phyloP scores from a whole-genome alignment of 164 flowering plant genomes.

The grape (Vitis vinifera) region DNA sequence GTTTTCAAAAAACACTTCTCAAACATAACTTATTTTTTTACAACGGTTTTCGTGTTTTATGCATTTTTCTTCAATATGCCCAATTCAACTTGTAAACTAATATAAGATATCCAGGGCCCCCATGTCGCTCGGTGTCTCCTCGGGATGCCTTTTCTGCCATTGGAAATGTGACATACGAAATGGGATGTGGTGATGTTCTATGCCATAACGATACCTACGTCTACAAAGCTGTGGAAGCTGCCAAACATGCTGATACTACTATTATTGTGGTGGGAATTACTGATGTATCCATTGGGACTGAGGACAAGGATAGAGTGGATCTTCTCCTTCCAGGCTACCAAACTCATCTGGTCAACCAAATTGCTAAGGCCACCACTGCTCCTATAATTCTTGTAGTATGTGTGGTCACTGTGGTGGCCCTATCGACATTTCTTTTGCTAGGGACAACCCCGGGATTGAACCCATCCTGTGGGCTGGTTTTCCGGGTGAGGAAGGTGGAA shows the following conservation, averaged over 20 bases:
- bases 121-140: conserved; percentile 12
- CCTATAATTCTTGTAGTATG: conserved; percentile 26
- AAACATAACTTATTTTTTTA: no score
- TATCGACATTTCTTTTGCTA: conserved; percentile 26
- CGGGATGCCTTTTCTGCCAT: conserved; percentile 13
- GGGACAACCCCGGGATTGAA: conserved; percentile 1
- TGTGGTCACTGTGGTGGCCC: conserved; percentile 22
- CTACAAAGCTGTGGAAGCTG: conserved; percentile 16
- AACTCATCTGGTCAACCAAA: conserved; percentile 11
- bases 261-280: conserved; percentile 18
- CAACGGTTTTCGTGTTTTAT: no score
- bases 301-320: conserved; percentile 15
- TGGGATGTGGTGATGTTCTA: conserved; percentile 8
- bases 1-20: no score
- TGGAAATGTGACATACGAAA: conserved; percentile 1
- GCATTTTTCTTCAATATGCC: no score
- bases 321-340: conserved; percentile 27
- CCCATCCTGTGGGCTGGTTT: conserved; percentile 36
- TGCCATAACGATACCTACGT: conserved; percentile 9
- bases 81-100: no score
- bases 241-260: neutral
- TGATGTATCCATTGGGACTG: conserved; percentile 14
- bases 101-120: neutral
- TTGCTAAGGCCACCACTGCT: conserved; percentile 19
- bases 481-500: conserved; percentile 34